Conservation (phyloP, 345 rosid species). For the Gossypium turneri region DNA sequence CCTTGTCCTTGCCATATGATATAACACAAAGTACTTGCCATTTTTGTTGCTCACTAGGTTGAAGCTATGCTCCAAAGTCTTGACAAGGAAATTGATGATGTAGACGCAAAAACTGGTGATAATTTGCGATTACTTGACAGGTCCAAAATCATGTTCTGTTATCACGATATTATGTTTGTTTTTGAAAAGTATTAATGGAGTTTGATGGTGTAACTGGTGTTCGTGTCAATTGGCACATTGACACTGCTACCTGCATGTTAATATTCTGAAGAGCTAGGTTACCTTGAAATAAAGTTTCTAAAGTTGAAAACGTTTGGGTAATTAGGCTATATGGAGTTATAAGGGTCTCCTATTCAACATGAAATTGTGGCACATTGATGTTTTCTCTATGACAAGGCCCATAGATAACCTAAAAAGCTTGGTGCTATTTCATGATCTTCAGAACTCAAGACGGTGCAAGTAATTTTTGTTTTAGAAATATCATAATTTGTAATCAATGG, state of each 20-base stretch:
- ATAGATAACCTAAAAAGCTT: no score
- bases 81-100: slow-evolving; percentile 93
- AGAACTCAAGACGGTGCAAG: no score
- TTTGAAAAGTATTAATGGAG: background rate
- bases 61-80: slow-evolving; percentile 96
- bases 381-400: no score
- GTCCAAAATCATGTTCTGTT: slow-evolving; percentile 24
- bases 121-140: slow-evolving; percentile 45
- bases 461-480: no score
- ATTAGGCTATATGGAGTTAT: background rate
- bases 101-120: slow-evolving; percentile 86
- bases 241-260: background rate
- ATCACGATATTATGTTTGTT: background rate
- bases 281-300: background rate
- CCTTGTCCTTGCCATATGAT: background rate
- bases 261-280: background rate
- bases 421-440: no score
- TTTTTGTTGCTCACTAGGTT: slow-evolving; percentile 42
- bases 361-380: no score
- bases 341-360: no score
- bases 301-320: no score
- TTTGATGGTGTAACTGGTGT: background rate
- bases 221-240: background rate
- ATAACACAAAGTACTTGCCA: background rate
- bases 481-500: background rate